A percentile compares a stretch with the other conserved stretches of the same genome.
Evolutionary conservation across 225 moss, liverwort and hornwort genomes (phyloP).

Genomic region (Straminergon stramineum): DNA sequence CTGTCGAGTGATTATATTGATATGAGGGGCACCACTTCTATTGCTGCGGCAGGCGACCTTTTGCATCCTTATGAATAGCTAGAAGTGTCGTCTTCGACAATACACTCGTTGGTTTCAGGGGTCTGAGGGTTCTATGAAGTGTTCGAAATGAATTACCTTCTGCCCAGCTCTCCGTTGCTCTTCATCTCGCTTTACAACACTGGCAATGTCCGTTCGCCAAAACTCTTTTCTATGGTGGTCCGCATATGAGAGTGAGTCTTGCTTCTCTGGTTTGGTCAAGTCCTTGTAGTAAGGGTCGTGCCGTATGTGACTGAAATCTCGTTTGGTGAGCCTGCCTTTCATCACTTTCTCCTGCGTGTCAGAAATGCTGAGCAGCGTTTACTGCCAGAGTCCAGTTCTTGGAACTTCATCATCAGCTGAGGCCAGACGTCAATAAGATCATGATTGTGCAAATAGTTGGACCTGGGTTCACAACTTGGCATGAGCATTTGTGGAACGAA

Average conservation of each 20-base stretch:
- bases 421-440: neutral
- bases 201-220: constrained; percentile 24
- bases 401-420: neutral
- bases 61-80: neutral
- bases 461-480: neutral
- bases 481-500: too few species aligned
- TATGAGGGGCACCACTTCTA: constrained; percentile 21
- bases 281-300: constrained; percentile 27
- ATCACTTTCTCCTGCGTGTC: constrained; percentile 11
- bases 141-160: constrained; percentile 1
- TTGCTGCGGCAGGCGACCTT: constrained; percentile 12
- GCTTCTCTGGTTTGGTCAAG: constrained; percentile 5
- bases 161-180: constrained; percentile 18
- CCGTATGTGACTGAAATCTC: constrained; percentile 14
- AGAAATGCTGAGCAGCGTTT: neutral
- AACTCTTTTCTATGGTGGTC: constrained; percentile 24
- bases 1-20: constrained; percentile 33
- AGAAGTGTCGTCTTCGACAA: neutral
- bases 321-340: constrained; percentile 26
- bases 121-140: neutral
- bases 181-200: constrained; percentile 9
- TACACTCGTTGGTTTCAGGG: neutral
- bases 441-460: too few species aligned
- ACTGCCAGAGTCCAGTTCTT: neutral
- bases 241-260: neutral